A percentile compares a stretch with the other conserved stretches of the same genome.
phyloP scores from a whole-genome alignment of 345 rosid genomes.

The Citrus medica region DNA sequence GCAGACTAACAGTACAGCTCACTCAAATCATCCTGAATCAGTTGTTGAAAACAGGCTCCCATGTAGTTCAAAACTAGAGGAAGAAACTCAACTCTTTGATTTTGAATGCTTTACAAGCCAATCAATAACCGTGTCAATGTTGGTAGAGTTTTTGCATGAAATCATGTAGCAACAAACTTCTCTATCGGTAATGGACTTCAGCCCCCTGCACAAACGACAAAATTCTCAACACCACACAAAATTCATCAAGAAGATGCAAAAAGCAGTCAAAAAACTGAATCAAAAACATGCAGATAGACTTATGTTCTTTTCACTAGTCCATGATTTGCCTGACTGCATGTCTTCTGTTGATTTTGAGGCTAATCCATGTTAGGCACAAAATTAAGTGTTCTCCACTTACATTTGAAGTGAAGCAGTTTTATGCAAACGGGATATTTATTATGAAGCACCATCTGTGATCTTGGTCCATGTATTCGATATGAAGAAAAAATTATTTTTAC shows the following conservation, averaged over 20 bases:
- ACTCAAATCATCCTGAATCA: slow-evolving; percentile 6
- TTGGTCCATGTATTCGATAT: background rate
- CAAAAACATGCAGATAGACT: background rate
- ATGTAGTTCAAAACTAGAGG: slow-evolving; percentile 7
- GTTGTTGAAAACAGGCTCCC: background rate
- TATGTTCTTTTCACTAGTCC: background rate
- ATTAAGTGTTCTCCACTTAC: background rate
- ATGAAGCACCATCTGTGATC: background rate
- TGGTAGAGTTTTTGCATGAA: slow-evolving; percentile 74
- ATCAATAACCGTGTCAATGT: slow-evolving; percentile 63
- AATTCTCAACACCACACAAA: background rate
- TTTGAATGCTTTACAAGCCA: slow-evolving; percentile 78
- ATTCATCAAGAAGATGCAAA: background rate
- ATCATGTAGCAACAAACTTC: slow-evolving; percentile 73
- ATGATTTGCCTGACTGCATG: background rate
- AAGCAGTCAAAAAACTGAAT: background rate
- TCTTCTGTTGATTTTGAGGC: background rate
- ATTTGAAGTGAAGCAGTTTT: background rate
- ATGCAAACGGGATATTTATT: background rate
- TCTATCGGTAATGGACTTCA: slow-evolving; percentile 48
- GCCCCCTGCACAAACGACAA: slow-evolving; percentile 42
- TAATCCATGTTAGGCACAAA: background rate
- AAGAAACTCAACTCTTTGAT: slow-evolving; percentile 44
- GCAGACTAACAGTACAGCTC: slow-evolving; percentile 15
- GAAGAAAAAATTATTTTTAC: background rate